These are phyloP conservation scores for Coprinopsis strossmayeri DNA, from an alignment of 768 basidiomycete genomes.

Conservation along the genomic window DNA sequence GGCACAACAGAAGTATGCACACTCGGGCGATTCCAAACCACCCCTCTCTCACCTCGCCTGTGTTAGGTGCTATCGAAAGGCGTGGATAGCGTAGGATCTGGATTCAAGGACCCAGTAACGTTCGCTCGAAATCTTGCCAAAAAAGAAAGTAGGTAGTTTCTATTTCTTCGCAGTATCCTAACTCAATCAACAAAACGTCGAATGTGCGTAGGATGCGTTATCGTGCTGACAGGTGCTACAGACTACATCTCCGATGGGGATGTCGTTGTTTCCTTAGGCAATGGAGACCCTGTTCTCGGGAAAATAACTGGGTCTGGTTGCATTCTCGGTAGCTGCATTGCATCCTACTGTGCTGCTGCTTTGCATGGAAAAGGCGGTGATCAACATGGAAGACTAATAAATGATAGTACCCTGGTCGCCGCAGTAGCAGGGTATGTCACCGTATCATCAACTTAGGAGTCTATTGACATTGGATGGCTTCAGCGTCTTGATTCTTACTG, in stretches of 20 bases:
- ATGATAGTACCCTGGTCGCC: constrained; percentile 61
- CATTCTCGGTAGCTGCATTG: constrained; percentile 70
- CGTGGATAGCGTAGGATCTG: constrained; percentile 77
- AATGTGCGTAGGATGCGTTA: constrained; percentile 56
- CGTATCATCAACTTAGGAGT: neutral
- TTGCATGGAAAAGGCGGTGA: constrained; percentile 26
- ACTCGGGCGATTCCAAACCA: neutral
- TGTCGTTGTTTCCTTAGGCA: constrained; percentile 58
- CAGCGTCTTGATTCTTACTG: constrained; percentile 52
- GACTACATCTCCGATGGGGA: constrained; percentile 86
- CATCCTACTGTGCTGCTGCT: constrained; percentile 74
- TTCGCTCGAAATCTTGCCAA: constrained; percentile 68
- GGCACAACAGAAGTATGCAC: constrained; percentile 62
- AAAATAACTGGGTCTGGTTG: constrained; percentile 90
- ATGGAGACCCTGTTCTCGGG: constrained; percentile 69
- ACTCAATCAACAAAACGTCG: neutral
- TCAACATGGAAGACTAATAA: constrained; percentile 38
- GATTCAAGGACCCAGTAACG: constrained; percentile 66
- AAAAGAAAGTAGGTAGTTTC: constrained; percentile 56
- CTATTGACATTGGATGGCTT: neutral
- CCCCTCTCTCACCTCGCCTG: neutral
- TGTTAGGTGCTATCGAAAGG: constrained; percentile 66
- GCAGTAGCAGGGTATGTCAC: constrained; percentile 75
- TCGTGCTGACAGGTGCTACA: constrained; percentile 71
- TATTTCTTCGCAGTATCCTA: neutral